phyloP scores from a whole-genome alignment of 2,329 filamentous ascomycete species.

The Trichoderma arundinaceum region DNA sequence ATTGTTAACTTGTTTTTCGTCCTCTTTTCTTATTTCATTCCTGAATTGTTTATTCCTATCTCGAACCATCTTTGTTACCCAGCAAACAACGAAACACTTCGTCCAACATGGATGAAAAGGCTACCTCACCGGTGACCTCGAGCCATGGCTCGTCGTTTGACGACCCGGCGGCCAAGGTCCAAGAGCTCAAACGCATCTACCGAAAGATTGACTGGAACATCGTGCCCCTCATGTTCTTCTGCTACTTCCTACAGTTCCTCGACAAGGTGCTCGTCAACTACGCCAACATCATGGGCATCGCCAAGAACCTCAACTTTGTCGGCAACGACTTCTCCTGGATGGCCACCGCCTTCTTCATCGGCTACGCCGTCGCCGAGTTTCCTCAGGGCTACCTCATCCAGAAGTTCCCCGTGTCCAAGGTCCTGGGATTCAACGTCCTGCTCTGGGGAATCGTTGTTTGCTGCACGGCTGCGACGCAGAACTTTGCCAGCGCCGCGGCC shows the following conservation, averaged over 20 bases:
- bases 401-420: conserved; percentile 43
- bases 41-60: neutral
- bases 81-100: neutral
- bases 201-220: conserved; percentile 39
- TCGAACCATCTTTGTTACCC: neutral
- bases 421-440: conserved; percentile 44
- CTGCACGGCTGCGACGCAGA: conserved; percentile 49
- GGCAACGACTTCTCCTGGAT: conserved; percentile 44
- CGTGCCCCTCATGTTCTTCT: conserved; percentile 39
- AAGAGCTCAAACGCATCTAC: conserved; percentile 32
- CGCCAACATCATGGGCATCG: conserved; percentile 42
- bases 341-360: conserved; percentile 43
- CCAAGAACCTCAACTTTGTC: conserved; percentile 39
- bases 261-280: conserved; percentile 42
- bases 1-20: conserved; percentile 7
- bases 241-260: conserved; percentile 40
- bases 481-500: conserved; percentile 50
- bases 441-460: conserved; percentile 49
- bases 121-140: conserved; percentile 13
- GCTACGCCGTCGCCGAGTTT: conserved; percentile 41
- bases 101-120: conserved; percentile 18
- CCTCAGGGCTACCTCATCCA: conserved; percentile 43
- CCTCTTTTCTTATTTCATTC: neutral
- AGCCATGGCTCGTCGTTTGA: conserved; percentile 15
- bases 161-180: conserved; percentile 9